Evolutionary conservation across 106 monocot species (phyloP), one percentile per base, ranked within the genome.

Genomic region (Platanthera guangdongensis): DNA sequence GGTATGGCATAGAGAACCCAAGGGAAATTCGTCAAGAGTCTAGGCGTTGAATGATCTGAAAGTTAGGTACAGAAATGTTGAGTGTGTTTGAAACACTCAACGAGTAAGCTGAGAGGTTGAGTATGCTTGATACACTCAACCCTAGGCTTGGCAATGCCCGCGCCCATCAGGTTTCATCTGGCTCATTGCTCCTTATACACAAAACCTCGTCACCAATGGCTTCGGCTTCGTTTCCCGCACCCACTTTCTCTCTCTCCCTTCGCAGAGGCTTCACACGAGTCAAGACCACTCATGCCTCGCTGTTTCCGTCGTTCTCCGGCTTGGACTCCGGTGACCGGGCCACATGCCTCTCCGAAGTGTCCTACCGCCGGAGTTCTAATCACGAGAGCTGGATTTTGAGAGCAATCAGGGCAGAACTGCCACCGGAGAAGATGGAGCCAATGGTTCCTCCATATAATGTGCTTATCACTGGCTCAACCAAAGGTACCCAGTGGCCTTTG

Each of bases 371-470:
- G 70, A 67, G 14, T 73, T 49, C 54, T 18, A 46, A 46, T 45
- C 75, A 13, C 16, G 77, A 13, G 68, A 32, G 45, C 28, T 73
- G 78, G 80, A 62, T 16, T 25, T 53, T 62, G 39, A 49, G 73
- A 2, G 64, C 63, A 52, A 73, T 77, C 63, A 48, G 78, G 71
- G 83, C 81, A 49, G 83, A 81, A 73, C 62, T 75, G 6, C 73
- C 12, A 48, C 28, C 11, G 50, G 67, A 70, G 59, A 71, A 74
- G 45, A 57, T 47, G 49, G 83, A 85, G 65, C 80, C 86, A 14
- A 86, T 86, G 86, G 73, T 84, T 46, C 88, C 91, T 0, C 91
- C 88, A 47, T 91, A 86, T 57, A 88, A 88, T 81, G 88, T 91
- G 8, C 76, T 91, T 19, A 86, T 91, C 82, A 88, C 88, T 55